phyloP scores from a whole-genome alignment of 2,329 filamentous ascomycete species.

The Blumeria hordei region DNA sequence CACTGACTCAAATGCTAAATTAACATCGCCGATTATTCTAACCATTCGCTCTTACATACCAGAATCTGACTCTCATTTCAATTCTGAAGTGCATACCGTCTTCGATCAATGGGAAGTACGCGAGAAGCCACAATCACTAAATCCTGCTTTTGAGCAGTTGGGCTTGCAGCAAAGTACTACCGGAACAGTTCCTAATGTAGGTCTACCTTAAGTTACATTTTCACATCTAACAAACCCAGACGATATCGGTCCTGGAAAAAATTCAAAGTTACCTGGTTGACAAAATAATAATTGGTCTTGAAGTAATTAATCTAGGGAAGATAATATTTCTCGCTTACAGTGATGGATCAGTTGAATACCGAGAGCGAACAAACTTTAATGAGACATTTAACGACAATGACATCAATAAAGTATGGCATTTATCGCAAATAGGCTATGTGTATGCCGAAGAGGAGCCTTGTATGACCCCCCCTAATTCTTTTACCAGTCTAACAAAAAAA shows the following conservation, averaged over 20 bases:
- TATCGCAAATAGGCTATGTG: conserved; percentile 56
- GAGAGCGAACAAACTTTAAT: conserved; percentile 50
- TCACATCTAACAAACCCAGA: conserved; percentile 12
- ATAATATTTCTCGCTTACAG: conserved; percentile 50
- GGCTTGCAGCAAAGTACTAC: conserved; percentile 35
- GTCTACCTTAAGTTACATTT: neutral
- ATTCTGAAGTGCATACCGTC: conserved; percentile 44
- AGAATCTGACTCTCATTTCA: conserved; percentile 28
- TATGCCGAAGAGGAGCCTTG: conserved; percentile 42
- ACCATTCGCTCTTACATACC: conserved; percentile 44
- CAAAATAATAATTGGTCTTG: conserved; percentile 45
- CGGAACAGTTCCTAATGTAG: conserved; percentile 10
- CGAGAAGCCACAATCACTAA: conserved; percentile 39
- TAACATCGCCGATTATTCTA: conserved; percentile 34
- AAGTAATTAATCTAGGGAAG: conserved; percentile 44
- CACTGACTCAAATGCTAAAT: conserved; percentile 23
- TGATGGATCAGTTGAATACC: conserved; percentile 61
- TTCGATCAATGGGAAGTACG: conserved; percentile 64
- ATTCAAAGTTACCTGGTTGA: conserved; percentile 42
- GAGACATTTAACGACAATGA: conserved; percentile 40
- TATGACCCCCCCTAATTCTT: conserved; percentile 16
- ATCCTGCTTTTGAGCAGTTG: conserved; percentile 57
- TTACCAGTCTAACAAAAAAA: conserved; percentile 10
- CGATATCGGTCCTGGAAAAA: conserved; percentile 29
- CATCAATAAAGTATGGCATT: conserved; percentile 37